Conservation (phyloP, 2,329 filamentous ascomycete species). For the Xylariaceae sp. region DNA sequence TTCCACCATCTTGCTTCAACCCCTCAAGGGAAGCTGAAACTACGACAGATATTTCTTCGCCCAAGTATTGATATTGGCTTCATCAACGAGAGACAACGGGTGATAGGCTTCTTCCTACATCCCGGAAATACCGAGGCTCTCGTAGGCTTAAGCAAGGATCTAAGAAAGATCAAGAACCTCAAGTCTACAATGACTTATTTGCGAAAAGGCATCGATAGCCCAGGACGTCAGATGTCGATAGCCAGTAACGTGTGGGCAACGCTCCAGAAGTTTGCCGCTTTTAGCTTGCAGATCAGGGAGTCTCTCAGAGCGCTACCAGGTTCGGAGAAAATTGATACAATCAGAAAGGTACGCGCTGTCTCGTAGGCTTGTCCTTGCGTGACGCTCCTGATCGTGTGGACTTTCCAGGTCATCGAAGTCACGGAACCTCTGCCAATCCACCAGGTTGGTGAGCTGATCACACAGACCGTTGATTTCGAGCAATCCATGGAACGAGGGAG, state of each 20-base stretch:
- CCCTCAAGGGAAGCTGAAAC: constrained; percentile 63
- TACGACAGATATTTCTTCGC: constrained; percentile 76
- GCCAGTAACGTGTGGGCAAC: constrained; percentile 65
- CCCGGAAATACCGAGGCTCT: constrained; percentile 57
- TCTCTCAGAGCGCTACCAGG: constrained; percentile 50
- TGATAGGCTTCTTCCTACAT: constrained; percentile 58
- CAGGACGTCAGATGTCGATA: constrained; percentile 42
- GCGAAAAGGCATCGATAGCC: constrained; percentile 64
- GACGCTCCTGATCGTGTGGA: neutral
- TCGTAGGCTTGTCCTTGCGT: no score
- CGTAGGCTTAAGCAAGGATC: constrained; percentile 46
- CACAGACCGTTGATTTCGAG: constrained; percentile 72
- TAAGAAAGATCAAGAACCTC: constrained; percentile 72
- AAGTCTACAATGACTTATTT: constrained; percentile 60
- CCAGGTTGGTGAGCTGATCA: constrained; percentile 62
- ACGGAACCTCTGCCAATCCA: constrained; percentile 46
- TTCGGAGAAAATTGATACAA: constrained; percentile 42
- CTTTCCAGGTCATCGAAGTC: constrained; percentile 36
- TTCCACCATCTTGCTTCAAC: constrained; percentile 71
- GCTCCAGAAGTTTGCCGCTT: constrained; percentile 63
- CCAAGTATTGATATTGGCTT: constrained; percentile 61
- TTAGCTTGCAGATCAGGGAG: constrained; percentile 63
- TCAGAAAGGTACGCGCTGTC: constrained; percentile 38
- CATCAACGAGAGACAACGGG: constrained; percentile 65
- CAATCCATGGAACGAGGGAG: constrained; percentile 63